Evolutionary conservation across 2,329 filamentous ascomycete species (phyloP), one percentile per base, ranked within the genome.

Genomic region (Fonsecaea multimorphosa): DNA sequence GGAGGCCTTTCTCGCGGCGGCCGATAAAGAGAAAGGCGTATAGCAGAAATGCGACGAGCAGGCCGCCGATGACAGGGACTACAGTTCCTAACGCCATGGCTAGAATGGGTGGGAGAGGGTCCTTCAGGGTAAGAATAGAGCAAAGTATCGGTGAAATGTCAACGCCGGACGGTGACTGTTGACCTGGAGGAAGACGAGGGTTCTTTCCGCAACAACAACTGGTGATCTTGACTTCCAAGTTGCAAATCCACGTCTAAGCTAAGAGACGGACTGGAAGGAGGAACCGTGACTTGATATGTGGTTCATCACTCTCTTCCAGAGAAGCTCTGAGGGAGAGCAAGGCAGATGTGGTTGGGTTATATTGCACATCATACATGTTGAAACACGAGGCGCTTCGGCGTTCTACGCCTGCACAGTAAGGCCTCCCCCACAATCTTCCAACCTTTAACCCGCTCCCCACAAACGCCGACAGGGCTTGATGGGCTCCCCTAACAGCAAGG

Each of bases 21-120:
- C 68, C 68, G 49, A 66, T 54, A 54, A 69, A 67, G 52, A 65
- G 44, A 44, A 67, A 58, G 11, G 64, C 64, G 49, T 66, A 69
- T 12, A 67, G 46, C 11, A 69, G 16, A 46, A 69, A 61, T 14
- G 67, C 64, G 31, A 46, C 54, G 12, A 64, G 32, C 40, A 67
- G 22, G 19, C 53, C 61, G n/a, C 57, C 61, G 16, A 57, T 24
- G 44, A 40, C 36, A 14, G 58, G 61, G 12, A 68, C 61, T 12
- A 54, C 19, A 36, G 16, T 32, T 32, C 59, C 59, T 8, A 55
- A 14, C 4, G 59, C 59, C 59, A 61, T 61, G 58, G 19, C 3
- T 3, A 16, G 3, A 5, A 24, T 49, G 44, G 3, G 31, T 24
- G 44, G 8, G 44, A 49, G 44, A 14, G 12, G 40, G 19, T 9